Base-by-base conservation (phyloP, 164 flowering plant species). In the Brasenia schreberi region DNA sequence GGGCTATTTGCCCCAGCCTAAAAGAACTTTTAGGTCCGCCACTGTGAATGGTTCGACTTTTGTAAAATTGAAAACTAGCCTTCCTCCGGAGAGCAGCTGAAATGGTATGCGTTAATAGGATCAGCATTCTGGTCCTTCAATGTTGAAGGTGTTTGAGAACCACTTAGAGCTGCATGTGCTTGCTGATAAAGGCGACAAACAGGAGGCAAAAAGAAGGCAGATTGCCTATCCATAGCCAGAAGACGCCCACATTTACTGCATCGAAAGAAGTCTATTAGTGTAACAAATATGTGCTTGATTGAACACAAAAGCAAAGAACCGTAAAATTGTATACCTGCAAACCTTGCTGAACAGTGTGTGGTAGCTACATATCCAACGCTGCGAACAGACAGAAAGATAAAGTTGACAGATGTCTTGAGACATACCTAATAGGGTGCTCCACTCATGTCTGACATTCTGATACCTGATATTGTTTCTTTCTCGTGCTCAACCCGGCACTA, bases 281-380 rank as follows among this genome's bases (percentile, higher is more conserved):
- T 9, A 49, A 49, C 5, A 49, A 49, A 9, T 23, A 23, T 2
- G 4, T 49, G 3, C 56, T 9, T 14, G 16, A 49, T 6, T 49
- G 56, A 65, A 19, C 18, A 64, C 18, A 18, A 7, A 59, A 14
- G 19, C 17, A 5, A 19, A 5, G 44, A 4, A 45, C 45, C 7
- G 39, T 10, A 60, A 7, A 42, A 42, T 49, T 19, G 12, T 43
- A 17, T 14, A 94, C 97, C 98, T 83, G 93, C 99, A 94, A 64
- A 68, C 75, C 76, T 85, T 81, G 1, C 77, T 68, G 75, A 92
- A 87, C 61, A 95, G 75, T n/a, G 80, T 84, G 68, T 84, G 84
- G 65, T 89, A 92, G 81, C 83, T 81, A 84, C 87, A 82, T 64
- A 88, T 80, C 99, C 97, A 95, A 49, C 73, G 84, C 99, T 91